phyloP scores from a whole-genome alignment of 805 yeast genomes.

The Candida andamanensis region DNA sequence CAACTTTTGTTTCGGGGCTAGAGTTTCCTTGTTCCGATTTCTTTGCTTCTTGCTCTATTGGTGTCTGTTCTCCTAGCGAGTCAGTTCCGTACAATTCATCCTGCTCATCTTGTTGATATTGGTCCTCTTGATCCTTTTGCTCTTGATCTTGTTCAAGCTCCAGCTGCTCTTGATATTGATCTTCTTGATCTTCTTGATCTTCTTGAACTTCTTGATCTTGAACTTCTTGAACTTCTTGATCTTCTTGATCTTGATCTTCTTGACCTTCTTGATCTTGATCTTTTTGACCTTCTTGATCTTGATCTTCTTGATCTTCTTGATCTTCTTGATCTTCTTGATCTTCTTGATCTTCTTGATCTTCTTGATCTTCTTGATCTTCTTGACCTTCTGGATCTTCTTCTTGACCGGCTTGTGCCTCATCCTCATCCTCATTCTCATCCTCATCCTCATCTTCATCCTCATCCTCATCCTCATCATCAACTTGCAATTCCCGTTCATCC shows the following conservation, averaged over 20 bases:
- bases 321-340: not conserved
- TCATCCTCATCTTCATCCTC: slow-evolving; percentile 16
- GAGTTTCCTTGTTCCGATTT: not conserved
- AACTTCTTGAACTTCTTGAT: not conserved
- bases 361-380: slow-evolving; percentile 6
- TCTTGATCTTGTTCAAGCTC: slow-evolving; percentile 5
- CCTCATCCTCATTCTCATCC: slow-evolving; percentile 10
- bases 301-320: slow-evolving; percentile 1
- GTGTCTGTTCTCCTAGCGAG: not conserved
- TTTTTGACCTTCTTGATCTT: slow-evolving; percentile 1
- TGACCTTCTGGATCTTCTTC: slow-evolving; percentile 1
- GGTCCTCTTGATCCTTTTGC: slow-evolving; percentile 4
- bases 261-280: slow-evolving; percentile 6
- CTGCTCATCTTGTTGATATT: not conserved
- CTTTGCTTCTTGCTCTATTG: not conserved
- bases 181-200: slow-evolving; percentile 5
- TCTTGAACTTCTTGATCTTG: slow-evolving; percentile 7
- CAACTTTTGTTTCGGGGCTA: too few relatives aligned
- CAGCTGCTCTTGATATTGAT: not conserved
- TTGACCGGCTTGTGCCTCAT: slow-evolving; percentile 1
- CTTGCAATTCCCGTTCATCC: slow-evolving; percentile 22
- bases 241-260: slow-evolving; percentile 6
- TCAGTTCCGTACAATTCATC: not conserved
- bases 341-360: slow-evolving; percentile 3
- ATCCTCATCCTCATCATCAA: slow-evolving; percentile 18